Base-by-base conservation (phyloP, 305 asterid genomes). In the Rubia peregrina region DNA sequence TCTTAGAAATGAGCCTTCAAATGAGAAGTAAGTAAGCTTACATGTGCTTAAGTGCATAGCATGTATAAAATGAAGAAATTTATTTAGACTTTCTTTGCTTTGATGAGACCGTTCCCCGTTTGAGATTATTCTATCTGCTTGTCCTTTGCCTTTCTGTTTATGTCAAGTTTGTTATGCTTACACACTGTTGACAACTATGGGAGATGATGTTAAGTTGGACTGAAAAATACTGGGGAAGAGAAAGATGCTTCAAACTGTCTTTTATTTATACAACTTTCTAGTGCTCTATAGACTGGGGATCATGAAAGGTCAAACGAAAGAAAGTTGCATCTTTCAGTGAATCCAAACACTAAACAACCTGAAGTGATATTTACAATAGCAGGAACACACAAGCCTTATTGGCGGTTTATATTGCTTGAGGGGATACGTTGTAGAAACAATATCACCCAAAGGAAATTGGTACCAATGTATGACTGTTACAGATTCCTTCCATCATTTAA, bases 1-100 rank as follows among this genome's bases (percentile, higher is more conserved):
- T 80, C 99, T 95, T 60, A 91, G 98, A 59, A 95, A 95, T 80
- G 99, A 95, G 82, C 96, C 89, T 80, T 95, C 99, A 57, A 92
- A 92, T 81, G 99, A 95, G 77, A 95, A 95, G 99, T 92, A 82
- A 90, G 98, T 86, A 67, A 49, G 67, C 21, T 61, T 76, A 63
- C 61, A 40, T 55, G 17, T 64, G 8, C 48, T 0, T 33, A 60
- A 36, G 30, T 68, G 41, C n/a, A 19, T 21, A 14, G 8, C 14
- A 22, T 36, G 9, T 53, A 17, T 61, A 13, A 5, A 14, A 36
- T 36, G n/a, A 46, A 0, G 14, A 46, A 30, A 30, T 30, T 30
- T 30, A 30, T 30, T 30, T 30, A 46, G 0, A 46, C 53, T 46
- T 46, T 46, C 14, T 46, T 46, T 42, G 16, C 17, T 42, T 42